phyloP scores from a whole-genome alignment of 2,329 filamentous ascomycete species.

The Sphaerulina musiva region DNA sequence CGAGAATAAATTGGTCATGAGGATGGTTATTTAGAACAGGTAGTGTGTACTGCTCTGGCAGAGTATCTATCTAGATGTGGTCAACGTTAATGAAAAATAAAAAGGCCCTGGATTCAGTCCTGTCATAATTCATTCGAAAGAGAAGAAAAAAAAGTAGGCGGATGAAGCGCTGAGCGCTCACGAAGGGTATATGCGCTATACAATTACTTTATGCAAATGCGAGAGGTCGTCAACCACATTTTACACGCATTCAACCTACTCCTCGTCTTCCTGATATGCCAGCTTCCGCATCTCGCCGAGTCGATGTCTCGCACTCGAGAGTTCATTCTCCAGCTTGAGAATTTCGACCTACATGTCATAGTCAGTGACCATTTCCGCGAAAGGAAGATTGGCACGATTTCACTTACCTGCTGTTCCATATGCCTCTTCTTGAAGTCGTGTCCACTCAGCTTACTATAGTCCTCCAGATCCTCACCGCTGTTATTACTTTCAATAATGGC shows the following conservation, averaged over 20 bases:
- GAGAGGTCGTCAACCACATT: too few species aligned
- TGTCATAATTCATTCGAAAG: too few species aligned
- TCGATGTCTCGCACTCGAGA: slow-evolving; percentile 70
- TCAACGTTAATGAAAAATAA: too few species aligned
- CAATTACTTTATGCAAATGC: not conserved
- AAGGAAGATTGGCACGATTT: not conserved
- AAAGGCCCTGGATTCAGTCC: too few species aligned
- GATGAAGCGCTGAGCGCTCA: not conserved
- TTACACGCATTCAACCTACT: not conserved
- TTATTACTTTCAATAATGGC: slow-evolving; percentile 84
- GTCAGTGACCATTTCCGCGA: not conserved
- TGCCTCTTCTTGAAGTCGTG: slow-evolving; percentile 98
- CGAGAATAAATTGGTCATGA: slow-evolving; percentile 15
- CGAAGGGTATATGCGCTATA: not conserved
- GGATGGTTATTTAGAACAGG: slow-evolving; percentile 4
- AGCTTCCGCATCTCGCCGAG: slow-evolving; percentile 98
- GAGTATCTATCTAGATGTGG: too few species aligned
- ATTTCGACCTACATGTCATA: slow-evolving; percentile 74
- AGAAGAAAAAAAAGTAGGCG: too few species aligned
- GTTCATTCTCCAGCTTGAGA: slow-evolving; percentile 81
- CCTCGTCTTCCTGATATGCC: slow-evolving; percentile 72
- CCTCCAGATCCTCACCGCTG: slow-evolving; percentile 61
- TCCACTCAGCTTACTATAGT: slow-evolving; percentile 79
- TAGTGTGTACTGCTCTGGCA: too few species aligned
- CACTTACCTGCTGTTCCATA: slow-evolving; percentile 96